phyloP scores from a whole-genome alignment of 2,329 filamentous ascomycete species.

The Fusarium sp. region DNA sequence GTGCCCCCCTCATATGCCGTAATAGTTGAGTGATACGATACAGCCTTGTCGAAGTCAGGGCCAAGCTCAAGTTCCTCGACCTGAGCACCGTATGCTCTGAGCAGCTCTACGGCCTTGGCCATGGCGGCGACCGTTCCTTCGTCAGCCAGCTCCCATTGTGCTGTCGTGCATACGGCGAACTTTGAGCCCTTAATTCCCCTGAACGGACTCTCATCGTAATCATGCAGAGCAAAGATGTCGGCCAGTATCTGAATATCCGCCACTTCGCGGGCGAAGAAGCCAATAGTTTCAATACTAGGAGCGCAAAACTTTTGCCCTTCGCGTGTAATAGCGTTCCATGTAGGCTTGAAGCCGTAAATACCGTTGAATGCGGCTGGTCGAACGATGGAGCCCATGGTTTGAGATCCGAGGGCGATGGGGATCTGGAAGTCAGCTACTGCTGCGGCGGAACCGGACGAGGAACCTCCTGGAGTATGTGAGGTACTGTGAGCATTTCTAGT shows the following conservation, averaged over 20 bases:
- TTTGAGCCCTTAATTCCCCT: conserved; percentile 62
- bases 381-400: conserved; percentile 76
- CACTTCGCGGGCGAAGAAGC: conserved; percentile 71
- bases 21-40: conserved; percentile 67
- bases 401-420: conserved; percentile 73
- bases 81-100: conserved; percentile 64
- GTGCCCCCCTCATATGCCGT: conserved; percentile 67
- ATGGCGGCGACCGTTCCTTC: conserved; percentile 62
- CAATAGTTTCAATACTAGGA: conserved; percentile 73
- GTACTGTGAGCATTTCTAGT: conserved; percentile 75
- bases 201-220: conserved; percentile 59
- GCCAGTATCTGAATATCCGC: conserved; percentile 72
- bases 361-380: conserved; percentile 77
- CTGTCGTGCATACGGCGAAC: conserved; percentile 69
- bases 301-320: conserved; percentile 75
- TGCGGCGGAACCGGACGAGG: conserved; percentile 76
- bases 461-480: conserved; percentile 74
- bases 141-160: conserved; percentile 65
- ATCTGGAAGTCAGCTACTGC: conserved; percentile 77
- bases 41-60: conserved; percentile 62
- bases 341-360: conserved; percentile 76
- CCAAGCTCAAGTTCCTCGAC: conserved; percentile 71
- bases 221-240: conserved; percentile 67
- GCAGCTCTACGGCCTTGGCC: conserved; percentile 57
- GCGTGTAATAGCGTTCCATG: conserved; percentile 73